These are phyloP conservation scores for Chondrus crispus DNA, from an alignment of 23 red algal genomes.

Conservation along the genomic window DNA sequence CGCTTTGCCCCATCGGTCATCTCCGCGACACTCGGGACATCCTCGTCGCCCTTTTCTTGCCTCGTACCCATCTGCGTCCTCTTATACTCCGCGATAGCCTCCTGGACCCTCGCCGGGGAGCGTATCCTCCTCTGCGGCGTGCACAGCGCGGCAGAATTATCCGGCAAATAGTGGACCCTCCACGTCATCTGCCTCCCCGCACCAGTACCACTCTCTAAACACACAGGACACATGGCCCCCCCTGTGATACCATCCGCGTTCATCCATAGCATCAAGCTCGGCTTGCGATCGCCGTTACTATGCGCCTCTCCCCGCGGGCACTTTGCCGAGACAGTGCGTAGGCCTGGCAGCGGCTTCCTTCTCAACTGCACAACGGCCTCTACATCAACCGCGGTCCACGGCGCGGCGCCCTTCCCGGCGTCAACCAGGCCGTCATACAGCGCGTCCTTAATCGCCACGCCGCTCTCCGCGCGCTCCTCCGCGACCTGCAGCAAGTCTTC, in stretches of 20 bases:
- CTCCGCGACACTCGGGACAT: neutral
- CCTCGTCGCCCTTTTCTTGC: neutral
- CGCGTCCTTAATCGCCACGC: neutral
- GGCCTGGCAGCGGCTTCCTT: conserved; percentile 24
- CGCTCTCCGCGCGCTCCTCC: neutral
- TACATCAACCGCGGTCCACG: neutral
- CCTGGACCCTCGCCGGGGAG: neutral
- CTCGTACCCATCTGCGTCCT: neutral
- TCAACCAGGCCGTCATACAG: neutral
- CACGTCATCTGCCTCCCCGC: conserved; percentile 9
- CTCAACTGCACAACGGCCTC: conserved; percentile 19
- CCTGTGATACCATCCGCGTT: conserved; percentile 64
- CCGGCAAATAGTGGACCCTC: conserved; percentile 37
- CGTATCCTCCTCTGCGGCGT: conserved; percentile 26
- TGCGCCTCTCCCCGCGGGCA: conserved; percentile 36
- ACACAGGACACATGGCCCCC: conserved; percentile 76
- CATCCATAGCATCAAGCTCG: conserved; percentile 78
- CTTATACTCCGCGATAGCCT: neutral
- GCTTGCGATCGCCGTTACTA: conserved; percentile 44
- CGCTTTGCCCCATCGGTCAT: neutral
- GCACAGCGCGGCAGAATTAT: conserved; percentile 23
- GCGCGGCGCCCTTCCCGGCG: neutral
- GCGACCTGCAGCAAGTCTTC: neutral
- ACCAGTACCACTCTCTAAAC: neutral
- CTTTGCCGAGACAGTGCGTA: conserved; percentile 51